Evolutionary conservation across 805 yeast species (phyloP), one percentile per base, ranked within the genome.

Genomic region (Priceomyces castillae): DNA sequence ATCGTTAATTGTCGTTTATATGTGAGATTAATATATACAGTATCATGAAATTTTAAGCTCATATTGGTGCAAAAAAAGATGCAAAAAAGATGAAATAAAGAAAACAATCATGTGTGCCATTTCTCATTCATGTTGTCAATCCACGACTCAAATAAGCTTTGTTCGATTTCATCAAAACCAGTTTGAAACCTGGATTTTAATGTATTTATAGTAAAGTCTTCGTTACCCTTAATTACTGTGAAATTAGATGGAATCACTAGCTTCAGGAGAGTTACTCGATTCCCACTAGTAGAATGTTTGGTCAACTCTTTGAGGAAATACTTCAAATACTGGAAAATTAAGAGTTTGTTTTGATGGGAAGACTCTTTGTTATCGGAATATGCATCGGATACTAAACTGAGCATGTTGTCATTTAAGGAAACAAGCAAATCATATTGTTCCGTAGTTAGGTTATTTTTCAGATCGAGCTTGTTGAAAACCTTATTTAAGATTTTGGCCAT

Each of bases 61-160:
- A 30, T 16, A 37, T 26, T 37, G 26, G 16, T 36, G 39, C 30
- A 36, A 36, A 36, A 17, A n/a, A n/a, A n/a, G n/a, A n/a, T n/a
- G n/a, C 12, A 6, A 16, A 17, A 19, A 33, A 4, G 15, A 33
- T 12, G 20, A 20, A 19, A 18, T 17, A 35, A 16, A 9, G 7
- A 34, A 10, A 9, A 34, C 28, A 18, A 20, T 30, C 14, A 35
- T 10, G 17, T 39, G 9, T 23, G 9, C 20, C 37, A 23, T 30
- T 26, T 41, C 30, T 46, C 39, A 14, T 39, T 49, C 70, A 67
- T 65, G 39, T 58, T 59, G 33, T 67, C 69, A n/a, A 70, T 59
- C 76, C 76, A 71, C 6, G 71, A 59, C 22, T 64, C 69, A 25
- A 69, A 51, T 25, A 71, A 57, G 41, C 73, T 69, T 12, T 54